phyloP scores from a whole-genome alignment of 2,329 filamentous ascomycete species.

The Aureobasidium sp. region DNA sequence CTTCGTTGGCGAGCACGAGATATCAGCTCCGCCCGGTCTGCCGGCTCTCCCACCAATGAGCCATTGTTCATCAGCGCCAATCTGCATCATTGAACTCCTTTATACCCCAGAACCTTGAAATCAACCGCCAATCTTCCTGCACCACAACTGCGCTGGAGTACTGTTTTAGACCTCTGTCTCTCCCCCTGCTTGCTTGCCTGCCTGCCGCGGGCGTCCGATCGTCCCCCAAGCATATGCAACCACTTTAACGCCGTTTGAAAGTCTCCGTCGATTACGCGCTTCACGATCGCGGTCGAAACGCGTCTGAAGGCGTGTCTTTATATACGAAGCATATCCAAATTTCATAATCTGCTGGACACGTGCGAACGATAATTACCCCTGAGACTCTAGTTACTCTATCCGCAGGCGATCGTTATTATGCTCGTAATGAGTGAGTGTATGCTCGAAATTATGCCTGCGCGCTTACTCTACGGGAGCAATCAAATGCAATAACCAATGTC shows the following conservation, averaged over 20 bases:
- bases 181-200: slow-evolving; percentile 1
- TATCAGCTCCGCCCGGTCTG: slow-evolving; percentile 10
- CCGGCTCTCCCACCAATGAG: slow-evolving; percentile 1
- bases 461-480: background rate
- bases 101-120: slow-evolving; percentile 9
- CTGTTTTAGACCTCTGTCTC: slow-evolving; percentile 2
- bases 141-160: background rate
- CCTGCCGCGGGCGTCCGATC: background rate
- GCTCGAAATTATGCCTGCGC: background rate
- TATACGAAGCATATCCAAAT: background rate
- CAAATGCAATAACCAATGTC: slow-evolving; percentile 11
- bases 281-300: background rate
- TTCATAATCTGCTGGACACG: slow-evolving; percentile 2
- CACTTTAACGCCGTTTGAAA: slow-evolving; percentile 14
- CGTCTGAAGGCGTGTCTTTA: background rate
- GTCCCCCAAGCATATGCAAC: slow-evolving; percentile 3
- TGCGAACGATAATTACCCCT: background rate
- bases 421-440: background rate
- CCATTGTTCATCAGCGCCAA: slow-evolving; percentile 4
- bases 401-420: slow-evolving; percentile 1
- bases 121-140: slow-evolving; percentile 8
- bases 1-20: slow-evolving; percentile 13
- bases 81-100: slow-evolving; percentile 13
- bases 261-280: slow-evolving; percentile 1
- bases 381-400: background rate